Conservation (phyloP, 495 filamentous ascomycete species). For the Barbatosphaeria neglecta region DNA sequence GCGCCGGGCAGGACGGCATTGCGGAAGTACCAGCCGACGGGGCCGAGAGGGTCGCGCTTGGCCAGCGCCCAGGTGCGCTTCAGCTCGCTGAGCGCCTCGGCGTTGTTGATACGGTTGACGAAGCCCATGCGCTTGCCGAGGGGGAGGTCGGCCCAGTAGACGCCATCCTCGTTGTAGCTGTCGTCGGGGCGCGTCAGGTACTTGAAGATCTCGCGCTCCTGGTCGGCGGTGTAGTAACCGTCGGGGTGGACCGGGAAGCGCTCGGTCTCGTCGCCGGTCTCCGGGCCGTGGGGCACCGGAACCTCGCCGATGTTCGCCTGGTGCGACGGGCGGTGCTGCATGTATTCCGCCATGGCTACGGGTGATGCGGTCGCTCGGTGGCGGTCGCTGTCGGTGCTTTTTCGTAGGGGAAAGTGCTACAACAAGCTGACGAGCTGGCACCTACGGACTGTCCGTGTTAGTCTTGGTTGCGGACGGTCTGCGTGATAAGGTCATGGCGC, state of each 20-base stretch:
- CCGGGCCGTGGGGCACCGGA: conserved; percentile 37
- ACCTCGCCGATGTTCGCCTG: conserved; percentile 28
- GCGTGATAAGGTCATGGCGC: no score
- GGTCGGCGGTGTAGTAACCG: conserved; percentile 33
- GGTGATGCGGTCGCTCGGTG: conserved; percentile 6
- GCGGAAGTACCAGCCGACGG: conserved; percentile 68
- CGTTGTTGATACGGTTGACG: conserved; percentile 53
- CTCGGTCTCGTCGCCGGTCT: conserved; percentile 27
- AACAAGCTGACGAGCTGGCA: no score
- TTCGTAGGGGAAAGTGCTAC: no score
- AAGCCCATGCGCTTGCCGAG: conserved; percentile 55
- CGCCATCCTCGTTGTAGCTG: conserved; percentile 63
- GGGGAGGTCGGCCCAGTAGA: conserved; percentile 82
- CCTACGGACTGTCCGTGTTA: no score
- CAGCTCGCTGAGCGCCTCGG: conserved; percentile 56
- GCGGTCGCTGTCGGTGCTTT: background rate
- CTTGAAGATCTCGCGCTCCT: conserved; percentile 62
- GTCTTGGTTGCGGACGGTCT: no score
- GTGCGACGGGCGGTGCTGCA: conserved; percentile 29
- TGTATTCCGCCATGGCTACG: conserved; percentile 15
- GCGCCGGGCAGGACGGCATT: conserved; percentile 85
- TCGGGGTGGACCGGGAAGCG: conserved; percentile 16
- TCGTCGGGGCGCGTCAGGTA: conserved; percentile 70
- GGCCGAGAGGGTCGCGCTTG: conserved; percentile 68
- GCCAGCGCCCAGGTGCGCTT: conserved; percentile 58